A percentile compares a stretch with the other conserved stretches of the same genome.
Evolutionary conservation across 352 stramenopile genomes (phyloP).

Genomic region (Phytophthora fragariae): DNA sequence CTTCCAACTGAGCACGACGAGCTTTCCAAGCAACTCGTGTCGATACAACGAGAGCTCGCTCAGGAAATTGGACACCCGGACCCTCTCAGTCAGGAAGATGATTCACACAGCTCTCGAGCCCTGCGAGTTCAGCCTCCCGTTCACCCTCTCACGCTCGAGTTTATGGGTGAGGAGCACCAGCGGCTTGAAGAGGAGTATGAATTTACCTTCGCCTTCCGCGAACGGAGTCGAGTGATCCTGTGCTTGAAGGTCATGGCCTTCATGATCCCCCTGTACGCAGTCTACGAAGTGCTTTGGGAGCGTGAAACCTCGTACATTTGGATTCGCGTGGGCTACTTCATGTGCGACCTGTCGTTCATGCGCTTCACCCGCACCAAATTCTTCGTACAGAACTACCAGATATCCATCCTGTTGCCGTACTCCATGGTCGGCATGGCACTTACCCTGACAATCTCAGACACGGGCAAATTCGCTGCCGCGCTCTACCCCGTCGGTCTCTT

Average conservation of each 20-base stretch:
- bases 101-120: constrained; percentile 64
- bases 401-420: constrained; percentile 75
- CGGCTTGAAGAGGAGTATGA: constrained; percentile 81
- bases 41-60: constrained; percentile 72
- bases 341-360: constrained; percentile 80
- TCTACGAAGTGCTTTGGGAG: constrained; percentile 79
- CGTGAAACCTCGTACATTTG: constrained; percentile 65
- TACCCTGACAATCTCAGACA: constrained; percentile 85
- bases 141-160: constrained; percentile 82
- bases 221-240: constrained; percentile 69
- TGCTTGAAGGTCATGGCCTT: constrained; percentile 77
- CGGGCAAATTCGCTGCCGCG: constrained; percentile 81
- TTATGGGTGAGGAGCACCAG: constrained; percentile 87
- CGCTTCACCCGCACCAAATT: constrained; percentile 66
- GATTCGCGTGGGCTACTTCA: constrained; percentile 73
- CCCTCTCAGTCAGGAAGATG: constrained; percentile 70
- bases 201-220: constrained; percentile 73
- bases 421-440: constrained; percentile 77
- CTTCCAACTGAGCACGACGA: constrained; percentile 80
- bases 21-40: constrained; percentile 77
- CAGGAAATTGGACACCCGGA: constrained; percentile 80
- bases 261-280: constrained; percentile 75
- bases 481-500: constrained; percentile 86
- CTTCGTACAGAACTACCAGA: constrained; percentile 84
- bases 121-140: constrained; percentile 74